Evolutionary conservation across 176 grass and related monocot genomes (phyloP).

Genomic region (Avena eriantha): DNA sequence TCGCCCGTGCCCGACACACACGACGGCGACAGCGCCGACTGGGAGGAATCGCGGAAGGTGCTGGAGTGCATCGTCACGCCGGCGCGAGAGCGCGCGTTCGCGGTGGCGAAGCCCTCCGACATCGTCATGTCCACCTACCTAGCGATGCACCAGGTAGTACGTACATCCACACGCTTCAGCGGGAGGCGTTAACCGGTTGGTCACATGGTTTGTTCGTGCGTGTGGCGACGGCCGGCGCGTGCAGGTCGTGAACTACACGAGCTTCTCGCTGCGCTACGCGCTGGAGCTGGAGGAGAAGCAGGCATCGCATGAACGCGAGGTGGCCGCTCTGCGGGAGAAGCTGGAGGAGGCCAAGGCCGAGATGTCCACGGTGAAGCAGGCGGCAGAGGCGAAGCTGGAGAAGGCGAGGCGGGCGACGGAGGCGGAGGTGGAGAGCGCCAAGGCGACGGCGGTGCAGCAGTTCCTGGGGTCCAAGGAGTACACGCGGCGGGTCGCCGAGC

Average conservation of each 20-base stretch:
- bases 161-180: neutral
- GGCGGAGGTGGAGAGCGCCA: neutral
- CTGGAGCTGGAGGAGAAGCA: neutral
- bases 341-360: neutral
- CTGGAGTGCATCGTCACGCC: slow-evolving; percentile 4
- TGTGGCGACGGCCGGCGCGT: neutral
- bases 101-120: slow-evolving; percentile 3
- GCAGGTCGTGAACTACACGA: neutral
- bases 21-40: neutral
- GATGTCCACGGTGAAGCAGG: neutral
- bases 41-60: neutral
- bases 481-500: slow-evolving; percentile 10
- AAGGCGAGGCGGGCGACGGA: neutral
- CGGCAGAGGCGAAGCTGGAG: neutral
- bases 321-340: neutral
- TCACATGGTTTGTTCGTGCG: neutral
- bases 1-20: neutral
- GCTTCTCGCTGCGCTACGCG: neutral
- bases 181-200: neutral
- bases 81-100: neutral
- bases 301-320: neutral
- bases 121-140: neutral
- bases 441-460: slow-evolving; percentile 13
- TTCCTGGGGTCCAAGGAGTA: neutral
- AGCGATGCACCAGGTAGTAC: neutral